phyloP scores from a whole-genome alignment of 2,329 filamentous ascomycete species.

The Aspergillus pseudoviridinutans region DNA sequence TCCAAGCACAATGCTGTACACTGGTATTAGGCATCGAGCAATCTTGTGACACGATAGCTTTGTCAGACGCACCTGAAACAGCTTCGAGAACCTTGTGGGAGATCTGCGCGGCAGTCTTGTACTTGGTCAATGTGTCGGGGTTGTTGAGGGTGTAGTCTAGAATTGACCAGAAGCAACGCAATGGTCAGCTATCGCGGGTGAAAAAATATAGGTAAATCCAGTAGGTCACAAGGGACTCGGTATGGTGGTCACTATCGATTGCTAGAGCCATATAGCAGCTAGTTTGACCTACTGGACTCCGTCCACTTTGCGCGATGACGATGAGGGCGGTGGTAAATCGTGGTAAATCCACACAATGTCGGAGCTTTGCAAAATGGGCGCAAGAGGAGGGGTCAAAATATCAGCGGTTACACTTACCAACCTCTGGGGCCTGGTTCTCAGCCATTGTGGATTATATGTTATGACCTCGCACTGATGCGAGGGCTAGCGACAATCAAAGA shows the following conservation, averaged over 20 bases:
- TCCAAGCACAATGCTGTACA: slow-evolving; percentile 64
- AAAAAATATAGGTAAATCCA: not conserved
- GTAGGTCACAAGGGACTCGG: not conserved
- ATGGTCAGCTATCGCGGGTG: slow-evolving; percentile 15
- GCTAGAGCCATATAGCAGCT: slow-evolving; percentile 1
- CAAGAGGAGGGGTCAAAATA: slow-evolving; percentile 15
- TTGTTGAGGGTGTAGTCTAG: slow-evolving; percentile 85
- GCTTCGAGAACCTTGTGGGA: slow-evolving; percentile 92
- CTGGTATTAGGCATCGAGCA: slow-evolving; percentile 17
- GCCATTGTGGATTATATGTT: slow-evolving; percentile 33
- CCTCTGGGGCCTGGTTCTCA: slow-evolving; percentile 36
- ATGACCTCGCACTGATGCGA: slow-evolving; percentile 22
- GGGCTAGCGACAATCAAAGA: slow-evolving; percentile 11
- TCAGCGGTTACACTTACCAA: slow-evolving; percentile 33
- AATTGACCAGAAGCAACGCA: slow-evolving; percentile 5
- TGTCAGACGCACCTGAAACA: slow-evolving; percentile 56
- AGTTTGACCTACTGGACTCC: not conserved
- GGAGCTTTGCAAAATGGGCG: slow-evolving; percentile 27
- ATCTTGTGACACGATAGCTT: slow-evolving; percentile 1
- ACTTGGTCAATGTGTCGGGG: slow-evolving; percentile 95
- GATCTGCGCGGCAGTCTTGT: slow-evolving; percentile 94
- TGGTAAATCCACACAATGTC: slow-evolving; percentile 30
- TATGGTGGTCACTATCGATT: not conserved
- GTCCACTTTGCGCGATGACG: slow-evolving; percentile 10
- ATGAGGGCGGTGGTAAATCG: slow-evolving; percentile 20